Percentiles rank a stretch among this genome's conserved stretches.
These are phyloP conservation scores for Cutaneotrichosporon sp. DNA, from an alignment of 1,284 basidiomycete species.

Conservation along the genomic window DNA sequence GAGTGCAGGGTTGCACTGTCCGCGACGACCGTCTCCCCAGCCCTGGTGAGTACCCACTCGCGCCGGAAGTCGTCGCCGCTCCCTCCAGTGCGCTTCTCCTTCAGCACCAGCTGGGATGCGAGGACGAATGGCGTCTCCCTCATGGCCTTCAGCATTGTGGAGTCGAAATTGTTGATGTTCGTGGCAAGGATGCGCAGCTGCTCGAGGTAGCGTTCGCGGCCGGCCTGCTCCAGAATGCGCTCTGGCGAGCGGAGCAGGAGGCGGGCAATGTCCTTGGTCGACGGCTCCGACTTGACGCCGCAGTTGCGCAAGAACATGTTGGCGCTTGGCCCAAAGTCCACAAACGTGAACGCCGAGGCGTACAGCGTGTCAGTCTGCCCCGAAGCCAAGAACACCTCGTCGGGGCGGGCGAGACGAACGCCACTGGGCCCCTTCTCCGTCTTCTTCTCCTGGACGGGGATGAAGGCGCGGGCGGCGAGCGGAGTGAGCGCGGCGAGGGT, in stretches of 20 bases:
- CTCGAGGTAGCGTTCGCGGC: slow-evolving; percentile 61
- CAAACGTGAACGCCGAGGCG: slow-evolving; percentile 67
- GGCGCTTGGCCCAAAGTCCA: slow-evolving; percentile 82
- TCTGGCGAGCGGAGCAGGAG: slow-evolving; percentile 45
- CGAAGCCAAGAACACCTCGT: slow-evolving; percentile 49
- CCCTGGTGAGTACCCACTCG: slow-evolving; percentile 44
- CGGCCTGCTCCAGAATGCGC: slow-evolving; percentile 47
- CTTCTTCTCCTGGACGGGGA: slow-evolving; percentile 49
- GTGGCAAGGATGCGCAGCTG: slow-evolving; percentile 84
- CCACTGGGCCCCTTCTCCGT: slow-evolving; percentile 18
- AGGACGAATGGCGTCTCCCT: slow-evolving; percentile 70
- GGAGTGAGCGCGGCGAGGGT: slow-evolving; percentile 40
- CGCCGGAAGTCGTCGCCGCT: slow-evolving; percentile 29
- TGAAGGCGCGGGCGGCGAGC: slow-evolving; percentile 43
- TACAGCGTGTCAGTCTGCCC: slow-evolving; percentile 35
- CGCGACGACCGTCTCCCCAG: slow-evolving; percentile 67
- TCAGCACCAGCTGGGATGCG: slow-evolving; percentile 63
- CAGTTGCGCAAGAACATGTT: slow-evolving; percentile 83
- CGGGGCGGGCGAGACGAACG: slow-evolving; percentile 34
- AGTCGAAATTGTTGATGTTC: slow-evolving; percentile 65
- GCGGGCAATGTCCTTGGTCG: slow-evolving; percentile 49
- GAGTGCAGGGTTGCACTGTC: slow-evolving; percentile 76
- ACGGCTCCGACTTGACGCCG: slow-evolving; percentile 87
- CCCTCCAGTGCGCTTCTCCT: slow-evolving; percentile 36
- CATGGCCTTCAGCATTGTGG: slow-evolving; percentile 65